These are phyloP conservation scores for Psilocybe cubensis DNA, from an alignment of 768 basidiomycete genomes.

Conservation along the genomic window DNA sequence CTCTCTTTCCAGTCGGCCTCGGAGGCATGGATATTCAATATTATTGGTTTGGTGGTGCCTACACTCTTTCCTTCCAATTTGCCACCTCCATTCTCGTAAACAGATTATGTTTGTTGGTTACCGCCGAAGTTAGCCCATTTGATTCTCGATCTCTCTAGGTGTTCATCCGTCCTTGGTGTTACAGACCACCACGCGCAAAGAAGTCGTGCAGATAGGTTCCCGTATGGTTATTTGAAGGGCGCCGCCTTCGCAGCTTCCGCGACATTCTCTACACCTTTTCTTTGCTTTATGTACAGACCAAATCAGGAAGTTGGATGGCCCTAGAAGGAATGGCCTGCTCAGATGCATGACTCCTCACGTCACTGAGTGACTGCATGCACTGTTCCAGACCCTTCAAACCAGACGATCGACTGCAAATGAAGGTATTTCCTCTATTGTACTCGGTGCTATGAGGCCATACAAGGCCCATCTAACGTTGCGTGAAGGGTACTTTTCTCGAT, in stretches of 20 bases:
- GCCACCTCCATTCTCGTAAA: too few species aligned
- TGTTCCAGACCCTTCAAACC: background rate
- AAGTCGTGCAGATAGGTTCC: background rate
- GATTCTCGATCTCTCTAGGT: background rate
- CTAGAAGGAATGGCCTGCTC: background rate
- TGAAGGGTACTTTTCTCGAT: background rate
- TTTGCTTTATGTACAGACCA: constrained; percentile 1
- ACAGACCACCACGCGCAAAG: background rate
- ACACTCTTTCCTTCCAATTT: background rate
- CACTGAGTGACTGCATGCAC: background rate
- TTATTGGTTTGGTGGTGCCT: background rate
- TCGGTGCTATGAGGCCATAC: background rate
- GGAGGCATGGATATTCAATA: background rate
- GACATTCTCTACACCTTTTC: background rate
- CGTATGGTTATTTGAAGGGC: constrained; percentile 8
- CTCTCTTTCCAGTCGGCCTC: background rate
- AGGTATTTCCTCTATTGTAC: background rate
- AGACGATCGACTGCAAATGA: background rate
- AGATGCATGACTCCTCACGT: background rate
- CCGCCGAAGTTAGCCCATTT: background rate
- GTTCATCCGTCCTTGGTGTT: background rate
- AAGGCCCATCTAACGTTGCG: background rate
- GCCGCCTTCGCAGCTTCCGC: constrained; percentile 18
- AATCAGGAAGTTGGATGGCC: background rate
- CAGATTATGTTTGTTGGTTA: background rate